Percentiles rank a stretch among this genome's conserved stretches.
Evolutionary conservation across 2,329 filamentous ascomycete species (phyloP).

Genomic region (Emmonsiellopsis sp.): DNA sequence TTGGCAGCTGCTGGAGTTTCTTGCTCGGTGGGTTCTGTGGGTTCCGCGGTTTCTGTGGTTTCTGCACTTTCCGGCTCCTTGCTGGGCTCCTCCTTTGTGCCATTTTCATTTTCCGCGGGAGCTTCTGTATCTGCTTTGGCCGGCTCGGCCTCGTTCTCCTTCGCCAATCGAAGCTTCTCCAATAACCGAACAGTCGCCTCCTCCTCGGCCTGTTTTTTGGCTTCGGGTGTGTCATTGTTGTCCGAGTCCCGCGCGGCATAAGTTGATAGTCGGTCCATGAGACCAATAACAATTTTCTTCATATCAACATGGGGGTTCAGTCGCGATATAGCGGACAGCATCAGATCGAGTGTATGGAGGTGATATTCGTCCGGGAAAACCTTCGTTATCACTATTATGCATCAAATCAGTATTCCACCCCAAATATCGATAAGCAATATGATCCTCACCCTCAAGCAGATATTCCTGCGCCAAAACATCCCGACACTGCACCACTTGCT

Average conservation of each 20-base stretch:
- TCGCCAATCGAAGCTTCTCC: constrained; percentile 60
- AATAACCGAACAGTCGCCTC: constrained; percentile 72
- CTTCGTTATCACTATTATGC: constrained; percentile 72
- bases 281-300: constrained; percentile 92
- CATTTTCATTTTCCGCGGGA: constrained; percentile 26
- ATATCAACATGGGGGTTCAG: constrained; percentile 95
- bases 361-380: constrained; percentile 99
- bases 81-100: constrained; percentile 13
- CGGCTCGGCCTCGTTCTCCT: constrained; percentile 24
- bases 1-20: constrained; percentile 21
- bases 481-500: constrained; percentile 95
- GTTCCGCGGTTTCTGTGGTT: constrained; percentile 13
- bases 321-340: constrained; percentile 84
- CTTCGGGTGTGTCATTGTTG: constrained; percentile 58
- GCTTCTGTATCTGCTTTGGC: constrained; percentile 18
- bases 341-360: constrained; percentile 89
- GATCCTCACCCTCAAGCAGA: constrained; percentile 61
- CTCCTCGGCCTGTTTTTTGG: constrained; percentile 70
- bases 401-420: constrained; percentile 17
- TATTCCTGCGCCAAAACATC: constrained; percentile 97
- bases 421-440: constrained; percentile 1
- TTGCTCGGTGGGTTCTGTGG: constrained; percentile 17
- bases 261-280: constrained; percentile 92
- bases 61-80: constrained; percentile 24
- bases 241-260: constrained; percentile 88